Conservation (phyloP, 2,329 filamentous ascomycete species). For the Aspergillus sojae region DNA sequence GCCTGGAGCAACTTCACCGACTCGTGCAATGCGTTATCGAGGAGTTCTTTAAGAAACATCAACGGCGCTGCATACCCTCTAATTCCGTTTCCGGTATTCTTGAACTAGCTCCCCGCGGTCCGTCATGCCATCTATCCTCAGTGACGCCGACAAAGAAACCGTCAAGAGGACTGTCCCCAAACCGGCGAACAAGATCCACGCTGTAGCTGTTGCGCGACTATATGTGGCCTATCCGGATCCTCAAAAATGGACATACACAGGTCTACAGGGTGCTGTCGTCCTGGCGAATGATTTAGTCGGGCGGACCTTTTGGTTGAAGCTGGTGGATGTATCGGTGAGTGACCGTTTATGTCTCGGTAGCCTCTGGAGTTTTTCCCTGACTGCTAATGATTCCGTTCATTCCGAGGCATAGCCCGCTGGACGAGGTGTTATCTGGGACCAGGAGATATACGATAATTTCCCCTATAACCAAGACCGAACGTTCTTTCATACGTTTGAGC, state of each 20-base stretch:
- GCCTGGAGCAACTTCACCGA: slow-evolving; percentile 7
- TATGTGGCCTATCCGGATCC: slow-evolving; percentile 89
- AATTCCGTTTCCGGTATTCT: slow-evolving; percentile 20
- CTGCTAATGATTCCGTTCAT: slow-evolving; percentile 13
- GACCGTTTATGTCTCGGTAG: slow-evolving; percentile 7
- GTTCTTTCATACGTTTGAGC: slow-evolving; percentile 97
- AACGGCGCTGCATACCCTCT: slow-evolving; percentile 14
- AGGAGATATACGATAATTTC: slow-evolving; percentile 96
- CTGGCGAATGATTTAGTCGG: slow-evolving; percentile 93
- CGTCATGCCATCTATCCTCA: slow-evolving; percentile 68
- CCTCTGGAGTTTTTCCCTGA: neutral
- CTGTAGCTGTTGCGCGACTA: slow-evolving; percentile 87
- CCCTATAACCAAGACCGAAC: slow-evolving; percentile 94
- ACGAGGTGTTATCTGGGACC: slow-evolving; percentile 91
- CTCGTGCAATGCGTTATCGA: slow-evolving; percentile 23
- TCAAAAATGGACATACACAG: slow-evolving; percentile 89
- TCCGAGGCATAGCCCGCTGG: slow-evolving; percentile 63
- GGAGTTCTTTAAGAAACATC: slow-evolving; percentile 13
- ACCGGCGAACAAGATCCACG: slow-evolving; percentile 94
- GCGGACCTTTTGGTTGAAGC: slow-evolving; percentile 94
- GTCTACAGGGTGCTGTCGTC: slow-evolving; percentile 86
- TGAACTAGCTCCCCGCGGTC: slow-evolving; percentile 17
- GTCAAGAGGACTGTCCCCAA: slow-evolving; percentile 95
- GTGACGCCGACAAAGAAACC: slow-evolving; percentile 91
- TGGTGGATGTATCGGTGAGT: slow-evolving; percentile 92